Evolutionary conservation across 768 basidiomycete species (phyloP), one percentile per base, ranked within the genome.

Genomic region (Pleurotus tuoliensis): DNA sequence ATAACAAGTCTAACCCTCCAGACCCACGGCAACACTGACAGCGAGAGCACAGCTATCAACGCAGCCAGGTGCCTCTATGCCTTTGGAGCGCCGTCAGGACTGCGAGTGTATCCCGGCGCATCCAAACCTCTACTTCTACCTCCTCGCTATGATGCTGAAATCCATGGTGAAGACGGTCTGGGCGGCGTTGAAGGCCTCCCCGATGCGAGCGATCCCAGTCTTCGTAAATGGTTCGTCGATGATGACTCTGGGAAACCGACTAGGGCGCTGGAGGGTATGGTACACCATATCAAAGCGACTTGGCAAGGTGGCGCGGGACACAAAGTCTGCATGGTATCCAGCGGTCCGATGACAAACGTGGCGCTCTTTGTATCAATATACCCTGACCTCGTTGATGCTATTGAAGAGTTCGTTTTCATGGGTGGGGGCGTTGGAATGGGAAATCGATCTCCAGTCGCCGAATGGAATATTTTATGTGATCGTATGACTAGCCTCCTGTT

Each of bases 351-450:
- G 83, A 94, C 94, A 16, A 96, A 94, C 60, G 87, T 45, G 43
- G 60, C 85, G 0, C 69, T 88, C 5, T 87, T 91, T 61, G 73
- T 86, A 15, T 73, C 75, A 56, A 79, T 78, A 1, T 81, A 84
- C 73, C 71, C 76, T 5, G 74, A 82, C 43, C 66, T 83, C 27
- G 61, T 82, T n/a, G 70, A 71, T 12, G 84, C 76, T 8, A 71
- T 92, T 4, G 83, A 86, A 58, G 81, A 88, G 58, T 79, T 91
- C 59, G 87, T 91, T 5, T 88, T 92, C 64, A 95, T 96, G 93
- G 93, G 93, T 9, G 93, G 93, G n/a, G 92, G 84, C 2, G 85
- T 92, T 25, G 92, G 92, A 7, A 65, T 90, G 20, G 92, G 93
- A 0, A 95, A 94, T 64, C 76, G 87, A 30, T 86, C 88, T 6